Base-by-base conservation (phyloP, 78 protist genomes). In the Emiliania huxleyi region DNA sequence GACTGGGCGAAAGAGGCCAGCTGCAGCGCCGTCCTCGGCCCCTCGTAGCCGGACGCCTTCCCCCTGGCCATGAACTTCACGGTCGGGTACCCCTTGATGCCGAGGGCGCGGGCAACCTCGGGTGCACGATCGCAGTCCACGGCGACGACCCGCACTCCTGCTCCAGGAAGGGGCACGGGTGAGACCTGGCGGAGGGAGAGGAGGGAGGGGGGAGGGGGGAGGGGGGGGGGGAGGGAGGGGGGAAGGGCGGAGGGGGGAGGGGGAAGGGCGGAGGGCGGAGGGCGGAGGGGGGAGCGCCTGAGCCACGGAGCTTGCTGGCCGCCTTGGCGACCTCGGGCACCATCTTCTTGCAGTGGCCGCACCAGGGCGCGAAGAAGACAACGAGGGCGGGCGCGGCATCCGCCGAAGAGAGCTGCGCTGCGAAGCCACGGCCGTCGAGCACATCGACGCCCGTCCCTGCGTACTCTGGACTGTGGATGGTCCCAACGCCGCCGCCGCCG, bases 281-380 rank as follows among this genome's bases (percentile, higher is more conserved):
- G n/a, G n/a, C n/a, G n/a, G n/a, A 49, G 56, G 56, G 56, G 5
- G 56, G 26, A 49, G 5, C 71, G 33, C 33, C 43, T 48, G 37
- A 40, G n/a, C n/a, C n/a, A n/a, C n/a, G n/a, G 22, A 81, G 37
- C 40, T 37, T 23, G 33, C 6, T 23, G 18, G 79, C 75, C 22
- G 75, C 91, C 91, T 42, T 15, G 40, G 5, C 12, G 46, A 37
- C 42, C 35, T 38, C 77, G 52, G 93, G 93, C 40, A 38, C 90
- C 26, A 79, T 38, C 62, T 26, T 84, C 84, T 83, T 33, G 94
- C 94, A 91, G 69, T 91, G 94, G 52, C 94, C 94, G 69, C 94
- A 91, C 94, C 94, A 91, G 12, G 94, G 94, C 11, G 94, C 94
- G 45, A 25, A 84, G 18, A 91, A 79, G 33, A 25, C 69, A 33